phyloP scores from a whole-genome alignment of 768 basidiomycete species.

The Fistulinella prunicolor region DNA sequence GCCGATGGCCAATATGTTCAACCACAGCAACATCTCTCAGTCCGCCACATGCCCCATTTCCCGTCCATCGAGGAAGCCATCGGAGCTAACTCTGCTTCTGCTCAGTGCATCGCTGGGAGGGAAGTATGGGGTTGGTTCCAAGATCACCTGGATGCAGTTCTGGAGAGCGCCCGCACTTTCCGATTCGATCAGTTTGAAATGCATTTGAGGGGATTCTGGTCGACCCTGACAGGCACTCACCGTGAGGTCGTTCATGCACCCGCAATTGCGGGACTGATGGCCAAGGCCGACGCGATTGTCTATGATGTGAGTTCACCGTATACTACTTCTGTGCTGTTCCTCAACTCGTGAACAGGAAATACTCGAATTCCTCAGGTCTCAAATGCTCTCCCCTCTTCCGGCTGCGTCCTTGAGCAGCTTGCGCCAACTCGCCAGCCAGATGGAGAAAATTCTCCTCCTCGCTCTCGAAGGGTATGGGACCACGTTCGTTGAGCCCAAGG shows the following conservation, averaged over 20 bases:
- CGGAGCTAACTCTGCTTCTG: slow-evolving; percentile 66
- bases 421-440: slow-evolving; percentile 82
- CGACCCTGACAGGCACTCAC: slow-evolving; percentile 65
- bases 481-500: slow-evolving; percentile 89
- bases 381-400: slow-evolving; percentile 78
- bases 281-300: slow-evolving; percentile 84
- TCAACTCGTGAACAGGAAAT: slow-evolving; percentile 60
- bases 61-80: slow-evolving; percentile 86
- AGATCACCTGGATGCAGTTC: slow-evolving; percentile 80
- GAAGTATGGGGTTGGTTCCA: slow-evolving; percentile 94
- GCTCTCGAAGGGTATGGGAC: slow-evolving; percentile 82
- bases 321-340: slow-evolving; percentile 8
- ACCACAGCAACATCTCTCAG: slow-evolving; percentile 54
- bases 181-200: slow-evolving; percentile 90
- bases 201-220: slow-evolving; percentile 85
- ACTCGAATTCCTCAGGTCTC: slow-evolving; percentile 77
- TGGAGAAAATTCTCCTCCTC: slow-evolving; percentile 84
- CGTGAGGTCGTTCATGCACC: slow-evolving; percentile 89
- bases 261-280: slow-evolving; percentile 84
- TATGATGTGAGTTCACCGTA: slow-evolving; percentile 72
- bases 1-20: slow-evolving; percentile 44
- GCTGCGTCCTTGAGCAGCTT: slow-evolving; percentile 65
- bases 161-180: slow-evolving; percentile 74
- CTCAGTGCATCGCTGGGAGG: slow-evolving; percentile 75
- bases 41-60: slow-evolving; percentile 76